These are phyloP conservation scores for Mantamonas sphyraenae DNA, from an alignment of 78 protist genomes.

Conservation along the genomic window DNA sequence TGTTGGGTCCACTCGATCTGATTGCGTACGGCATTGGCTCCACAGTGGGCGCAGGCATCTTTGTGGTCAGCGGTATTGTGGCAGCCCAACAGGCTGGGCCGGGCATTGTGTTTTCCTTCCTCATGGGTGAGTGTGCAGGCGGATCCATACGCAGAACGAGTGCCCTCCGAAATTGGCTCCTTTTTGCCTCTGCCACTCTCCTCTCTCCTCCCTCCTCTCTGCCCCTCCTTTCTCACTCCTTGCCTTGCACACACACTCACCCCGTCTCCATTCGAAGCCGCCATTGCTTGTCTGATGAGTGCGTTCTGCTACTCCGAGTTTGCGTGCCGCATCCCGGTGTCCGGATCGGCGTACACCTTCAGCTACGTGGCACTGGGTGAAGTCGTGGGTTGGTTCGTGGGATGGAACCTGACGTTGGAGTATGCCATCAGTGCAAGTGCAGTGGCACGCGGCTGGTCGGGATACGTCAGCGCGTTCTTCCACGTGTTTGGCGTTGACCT, in stretches of 20 bases:
- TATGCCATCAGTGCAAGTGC: slow-evolving; percentile 47
- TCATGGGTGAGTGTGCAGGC: too few relatives aligned
- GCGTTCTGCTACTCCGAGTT: slow-evolving; percentile 60
- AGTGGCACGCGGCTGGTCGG: slow-evolving; percentile 62
- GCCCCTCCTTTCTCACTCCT: not conserved
- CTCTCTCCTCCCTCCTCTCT: not conserved
- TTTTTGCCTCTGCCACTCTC: too few relatives aligned
- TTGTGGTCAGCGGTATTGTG: slow-evolving; percentile 58
- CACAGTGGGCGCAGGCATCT: slow-evolving; percentile 64
- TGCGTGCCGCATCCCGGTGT: slow-evolving; percentile 34
- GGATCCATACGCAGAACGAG: not conserved
- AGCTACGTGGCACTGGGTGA: slow-evolving; percentile 47
- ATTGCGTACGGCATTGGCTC: slow-evolving; percentile 51
- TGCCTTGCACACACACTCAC: slow-evolving; percentile 4
- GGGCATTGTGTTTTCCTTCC: slow-evolving; percentile 42
- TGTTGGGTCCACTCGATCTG: too few relatives aligned
- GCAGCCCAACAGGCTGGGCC: slow-evolving; percentile 50
- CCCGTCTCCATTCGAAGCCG: too few relatives aligned
- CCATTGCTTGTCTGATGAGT: slow-evolving; percentile 32
- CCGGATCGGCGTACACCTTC: slow-evolving; percentile 65
- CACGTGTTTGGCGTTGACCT: not conserved
- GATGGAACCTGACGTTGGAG: slow-evolving; percentile 49
- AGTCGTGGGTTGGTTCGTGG: slow-evolving; percentile 42
- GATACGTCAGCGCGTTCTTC: slow-evolving; percentile 14
- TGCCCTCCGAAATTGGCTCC: not conserved